Evolutionary conservation across 1,139 yeast species (phyloP).

Genomic region (Eremothecium coryli): DNA sequence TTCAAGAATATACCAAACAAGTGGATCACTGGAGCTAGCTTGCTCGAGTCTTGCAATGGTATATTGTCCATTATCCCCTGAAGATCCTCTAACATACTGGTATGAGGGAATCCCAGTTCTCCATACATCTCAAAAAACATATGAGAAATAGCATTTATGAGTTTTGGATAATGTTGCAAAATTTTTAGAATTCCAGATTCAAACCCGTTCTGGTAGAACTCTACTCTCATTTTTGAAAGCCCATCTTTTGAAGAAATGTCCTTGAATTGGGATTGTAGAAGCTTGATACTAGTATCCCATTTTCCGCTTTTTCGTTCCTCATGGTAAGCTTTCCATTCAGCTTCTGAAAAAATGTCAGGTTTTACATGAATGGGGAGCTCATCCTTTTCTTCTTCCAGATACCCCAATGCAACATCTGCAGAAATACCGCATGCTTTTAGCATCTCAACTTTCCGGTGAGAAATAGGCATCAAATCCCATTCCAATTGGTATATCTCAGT

Average conservation of each 20-base stretch:
- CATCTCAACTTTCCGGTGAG: constrained; percentile 18
- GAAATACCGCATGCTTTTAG: constrained; percentile 19
- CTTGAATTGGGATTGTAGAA: constrained; percentile 29
- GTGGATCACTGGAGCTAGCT: constrained; percentile 39
- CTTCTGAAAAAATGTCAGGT: constrained; percentile 17
- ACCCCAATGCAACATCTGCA: constrained; percentile 20
- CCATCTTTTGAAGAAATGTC: constrained; percentile 35
- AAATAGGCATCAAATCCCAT: constrained; percentile 31
- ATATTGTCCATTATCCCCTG: constrained; percentile 34
- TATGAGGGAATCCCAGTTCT: constrained; percentile 18
- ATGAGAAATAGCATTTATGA: constrained; percentile 42
- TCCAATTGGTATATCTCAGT: constrained; percentile 38
- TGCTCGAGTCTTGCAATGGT: constrained; percentile 24
- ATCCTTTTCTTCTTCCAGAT: constrained; percentile 18
- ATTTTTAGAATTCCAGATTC: constrained; percentile 42
- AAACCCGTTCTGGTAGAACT: constrained; percentile 27
- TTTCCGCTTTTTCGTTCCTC: constrained; percentile 9
- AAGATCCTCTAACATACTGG: constrained; percentile 30
- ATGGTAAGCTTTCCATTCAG: constrained; percentile 17
- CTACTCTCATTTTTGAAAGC: constrained; percentile 34
- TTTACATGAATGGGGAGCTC: constrained; percentile 18
- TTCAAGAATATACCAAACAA: constrained; percentile 41
- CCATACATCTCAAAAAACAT: constrained; percentile 33
- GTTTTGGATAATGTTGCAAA: constrained; percentile 43
- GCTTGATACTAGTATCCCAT: constrained; percentile 10